Evolutionary conservation across 192 early-diverging fungal species (phyloP).

Genomic region (Mortierella hygrophila): DNA sequence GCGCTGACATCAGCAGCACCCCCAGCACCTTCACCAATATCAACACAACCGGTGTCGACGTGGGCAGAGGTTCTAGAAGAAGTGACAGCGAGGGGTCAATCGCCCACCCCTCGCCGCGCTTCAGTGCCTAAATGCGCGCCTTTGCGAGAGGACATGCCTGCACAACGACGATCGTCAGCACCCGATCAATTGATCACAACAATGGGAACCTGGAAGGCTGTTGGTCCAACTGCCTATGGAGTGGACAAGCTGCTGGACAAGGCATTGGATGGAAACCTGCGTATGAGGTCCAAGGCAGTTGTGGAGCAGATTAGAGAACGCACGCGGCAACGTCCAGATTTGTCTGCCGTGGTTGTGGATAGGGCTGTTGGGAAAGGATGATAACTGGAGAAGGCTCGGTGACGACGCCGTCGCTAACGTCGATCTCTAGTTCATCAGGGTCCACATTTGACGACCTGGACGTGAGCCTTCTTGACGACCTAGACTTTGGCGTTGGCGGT

Average conservation of each 20-base stretch:
- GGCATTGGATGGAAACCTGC: background rate
- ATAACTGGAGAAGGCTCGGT: background rate
- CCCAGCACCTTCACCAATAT: background rate
- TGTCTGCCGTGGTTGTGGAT: no score
- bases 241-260: background rate
- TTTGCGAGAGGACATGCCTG: background rate
- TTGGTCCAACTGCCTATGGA: background rate
- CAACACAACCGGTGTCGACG: background rate
- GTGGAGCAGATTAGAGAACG: background rate
- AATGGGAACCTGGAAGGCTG: background rate
- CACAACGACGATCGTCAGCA: background rate
- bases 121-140: background rate
- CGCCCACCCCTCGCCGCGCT: background rate
- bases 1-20: background rate
- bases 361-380: no score
- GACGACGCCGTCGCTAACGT: background rate
- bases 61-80: background rate
- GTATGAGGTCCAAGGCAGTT: background rate
- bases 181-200: background rate
- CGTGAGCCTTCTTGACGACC: background rate
- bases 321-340: background rate
- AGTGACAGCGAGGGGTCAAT: background rate
- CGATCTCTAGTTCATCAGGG: slow-evolving; percentile 14
- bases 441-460: slow-evolving; percentile 1
- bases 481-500: background rate